Percentiles rank a stretch among this genome's conserved stretches.
These are phyloP conservation scores for Sanchytrium tribonematis DNA, from an alignment of 371 early-diverging fungal species.

Conservation along the genomic window DNA sequence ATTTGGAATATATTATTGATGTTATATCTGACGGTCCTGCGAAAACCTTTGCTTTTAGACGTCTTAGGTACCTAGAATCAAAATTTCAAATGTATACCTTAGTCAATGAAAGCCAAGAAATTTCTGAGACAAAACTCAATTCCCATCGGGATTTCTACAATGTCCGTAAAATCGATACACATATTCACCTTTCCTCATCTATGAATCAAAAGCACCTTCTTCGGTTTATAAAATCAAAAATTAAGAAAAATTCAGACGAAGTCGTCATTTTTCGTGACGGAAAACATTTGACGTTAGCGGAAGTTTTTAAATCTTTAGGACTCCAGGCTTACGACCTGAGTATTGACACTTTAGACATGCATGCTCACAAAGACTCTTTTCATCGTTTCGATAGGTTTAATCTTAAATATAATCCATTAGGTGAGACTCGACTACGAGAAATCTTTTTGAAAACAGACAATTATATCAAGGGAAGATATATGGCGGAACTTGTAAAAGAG, in stretches of 20 bases:
- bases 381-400: constrained; percentile 93
- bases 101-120: constrained; percentile 69
- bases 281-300: constrained; percentile 16
- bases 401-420: constrained; percentile 83
- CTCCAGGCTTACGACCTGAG: constrained; percentile 82
- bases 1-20: constrained; percentile 53
- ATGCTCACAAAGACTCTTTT: constrained; percentile 37
- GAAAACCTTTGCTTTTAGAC: constrained; percentile 73
- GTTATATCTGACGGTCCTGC: constrained; percentile 75
- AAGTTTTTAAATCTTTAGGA: constrained; percentile 74
- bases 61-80: constrained; percentile 71
- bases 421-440: constrained; percentile 34
- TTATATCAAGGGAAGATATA: constrained; percentile 56
- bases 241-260: constrained; percentile 45
- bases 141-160: constrained; percentile 92
- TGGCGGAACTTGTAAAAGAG: constrained; percentile 88
- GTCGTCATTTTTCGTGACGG: constrained; percentile 20
- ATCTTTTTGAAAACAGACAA: constrained; percentile 92
- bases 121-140: constrained; percentile 57
- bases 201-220: constrained; percentile 96
- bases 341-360: constrained; percentile 92
- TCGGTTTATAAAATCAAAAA: constrained; percentile 85
- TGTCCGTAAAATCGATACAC: constrained; percentile 93
- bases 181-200: constrained; percentile 82
- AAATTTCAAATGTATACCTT: constrained; percentile 79